phyloP scores from a whole-genome alignment of 208 protist species.

The Wallacemonas sp. region DNA sequence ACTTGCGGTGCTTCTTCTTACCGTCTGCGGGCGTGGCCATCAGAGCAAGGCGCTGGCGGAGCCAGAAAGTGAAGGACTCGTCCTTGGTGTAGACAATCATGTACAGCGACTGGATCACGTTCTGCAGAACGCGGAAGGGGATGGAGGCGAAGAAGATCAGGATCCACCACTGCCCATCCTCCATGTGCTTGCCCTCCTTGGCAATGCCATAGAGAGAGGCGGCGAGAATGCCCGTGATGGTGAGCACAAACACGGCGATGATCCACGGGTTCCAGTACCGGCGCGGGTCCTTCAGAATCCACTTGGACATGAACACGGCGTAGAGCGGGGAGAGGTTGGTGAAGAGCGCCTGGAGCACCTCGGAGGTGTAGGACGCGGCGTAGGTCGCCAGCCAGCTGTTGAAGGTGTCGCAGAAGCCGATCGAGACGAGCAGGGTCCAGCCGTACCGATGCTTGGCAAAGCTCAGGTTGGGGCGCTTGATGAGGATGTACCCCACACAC shows the following conservation, averaged over 20 bases:
- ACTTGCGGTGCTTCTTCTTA: background rate
- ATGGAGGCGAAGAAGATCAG: constrained; percentile 83
- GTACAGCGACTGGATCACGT: constrained; percentile 81
- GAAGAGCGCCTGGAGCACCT: constrained; percentile 81
- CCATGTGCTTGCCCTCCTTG: constrained; percentile 24
- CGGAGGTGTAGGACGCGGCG: constrained; percentile 73
- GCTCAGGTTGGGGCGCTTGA: constrained; percentile 51
- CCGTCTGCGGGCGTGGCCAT: background rate
- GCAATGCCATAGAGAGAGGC: constrained; percentile 62
- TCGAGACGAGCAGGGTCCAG: constrained; percentile 50
- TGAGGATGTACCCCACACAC: constrained; percentile 49
- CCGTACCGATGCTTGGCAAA: constrained; percentile 57
- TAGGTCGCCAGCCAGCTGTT: constrained; percentile 83
- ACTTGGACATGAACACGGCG: constrained; percentile 72
- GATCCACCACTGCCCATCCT: constrained; percentile 68
- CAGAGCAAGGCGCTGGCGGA: constrained; percentile 23
- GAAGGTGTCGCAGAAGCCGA: constrained; percentile 70
- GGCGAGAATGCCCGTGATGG: constrained; percentile 58
- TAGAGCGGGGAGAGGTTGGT: constrained; percentile 73
- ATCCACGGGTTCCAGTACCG: constrained; percentile 68
- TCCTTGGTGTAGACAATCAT: constrained; percentile 85
- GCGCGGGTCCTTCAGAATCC: constrained; percentile 70
- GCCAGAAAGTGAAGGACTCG: constrained; percentile 48
- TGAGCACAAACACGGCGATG: constrained; percentile 56
- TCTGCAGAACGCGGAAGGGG: constrained; percentile 72